Base-by-base conservation (phyloP, 2,329 filamentous ascomycete species). In the Exophiala sp. region DNA sequence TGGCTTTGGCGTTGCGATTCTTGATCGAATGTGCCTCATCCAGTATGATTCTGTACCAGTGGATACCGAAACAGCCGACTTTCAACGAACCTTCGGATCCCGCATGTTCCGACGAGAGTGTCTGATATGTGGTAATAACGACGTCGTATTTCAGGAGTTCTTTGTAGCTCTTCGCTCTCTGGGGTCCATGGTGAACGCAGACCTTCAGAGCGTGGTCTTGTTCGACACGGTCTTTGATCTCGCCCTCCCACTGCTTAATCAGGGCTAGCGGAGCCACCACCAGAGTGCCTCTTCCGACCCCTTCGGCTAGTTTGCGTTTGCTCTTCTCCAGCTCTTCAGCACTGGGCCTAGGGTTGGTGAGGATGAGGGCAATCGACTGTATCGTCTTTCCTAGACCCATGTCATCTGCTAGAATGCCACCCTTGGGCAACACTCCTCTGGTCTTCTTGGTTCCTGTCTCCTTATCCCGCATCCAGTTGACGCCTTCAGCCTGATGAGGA, bases 21-120 rank as follows among this genome's bases (percentile, higher is more conserved):
- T 98, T 98, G 77, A 98, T 96, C 1, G 87, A 95, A 67, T 98
- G 93, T 1, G 93, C 93, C 71, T 98, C 93, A 57, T 98, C 93
- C 1, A 98, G 77, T 57, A 98, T 91, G 54, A 96, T 80, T 44
- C 93, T 85, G 72, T 93, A 97, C 93, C 93, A 98, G 62, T 91
- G 82, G 4, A 96, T 74, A 9, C 88, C 89, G 64, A 96, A 96
- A 62, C 90, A 91, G 9, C 90, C 91, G 44, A 83, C 80, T 63
- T 90, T 85, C 32, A 82, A 68, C 8, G 81, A 75, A 6, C 75
- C 74, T 2, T 72, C 74, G 40, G 79, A 79, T 34, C 79, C 82
- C 8, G 81, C 84, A 64, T 93, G 85, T 64, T 98, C 93, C 0
- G 93, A 96, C 4, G 94, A 88, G 1, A 98, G 75, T 44, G 94